Percentiles rank a stretch among this genome's conserved stretches.
Evolutionary conservation across 192 early-diverging fungal species (phyloP).

Genomic region (Geranomyces michiganensis): DNA sequence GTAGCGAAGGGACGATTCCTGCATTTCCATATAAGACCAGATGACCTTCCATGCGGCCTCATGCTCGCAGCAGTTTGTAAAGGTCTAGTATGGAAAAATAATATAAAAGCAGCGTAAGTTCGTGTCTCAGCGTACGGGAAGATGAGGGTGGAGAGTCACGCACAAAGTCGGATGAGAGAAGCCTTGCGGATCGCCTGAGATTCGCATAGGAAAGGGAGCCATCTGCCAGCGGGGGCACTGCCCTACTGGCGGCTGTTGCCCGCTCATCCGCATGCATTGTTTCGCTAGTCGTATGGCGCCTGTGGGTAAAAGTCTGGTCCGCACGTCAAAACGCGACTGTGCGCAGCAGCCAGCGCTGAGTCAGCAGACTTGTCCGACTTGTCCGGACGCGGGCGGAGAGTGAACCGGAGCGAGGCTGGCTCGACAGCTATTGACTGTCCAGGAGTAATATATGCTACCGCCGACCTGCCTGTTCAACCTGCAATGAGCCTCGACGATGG

Average conservation of each 20-base stretch:
- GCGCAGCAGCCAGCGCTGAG: too few species aligned
- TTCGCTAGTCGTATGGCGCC: too few species aligned
- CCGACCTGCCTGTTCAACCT: neutral
- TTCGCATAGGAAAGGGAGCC: neutral
- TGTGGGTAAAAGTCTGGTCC: too few species aligned
- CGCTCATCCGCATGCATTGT: too few species aligned
- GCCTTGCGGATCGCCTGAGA: neutral
- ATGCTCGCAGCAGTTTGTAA: slow-evolving; percentile 23
- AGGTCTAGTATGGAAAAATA: slow-evolving; percentile 24
- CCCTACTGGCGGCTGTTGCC: too few species aligned
- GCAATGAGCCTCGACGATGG: neutral
- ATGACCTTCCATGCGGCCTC: slow-evolving; percentile 31
- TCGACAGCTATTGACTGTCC: too few species aligned
- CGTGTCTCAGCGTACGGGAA: too few species aligned
- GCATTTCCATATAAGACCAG: slow-evolving; percentile 1
- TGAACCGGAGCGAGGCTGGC: too few species aligned
- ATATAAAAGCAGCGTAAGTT: neutral
- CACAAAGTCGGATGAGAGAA: slow-evolving; percentile 31
- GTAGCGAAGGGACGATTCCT: slow-evolving; percentile 35
- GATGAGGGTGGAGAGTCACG: neutral
- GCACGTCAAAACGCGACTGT: too few species aligned
- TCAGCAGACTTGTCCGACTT: neutral
- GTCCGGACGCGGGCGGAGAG: neutral
- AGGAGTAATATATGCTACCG: too few species aligned
- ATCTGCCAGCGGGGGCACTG: too few species aligned